Evolutionary conservation across 2,329 filamentous ascomycete species (phyloP), one percentile per base, ranked within the genome.

Genomic region (Fusarium sp.): DNA sequence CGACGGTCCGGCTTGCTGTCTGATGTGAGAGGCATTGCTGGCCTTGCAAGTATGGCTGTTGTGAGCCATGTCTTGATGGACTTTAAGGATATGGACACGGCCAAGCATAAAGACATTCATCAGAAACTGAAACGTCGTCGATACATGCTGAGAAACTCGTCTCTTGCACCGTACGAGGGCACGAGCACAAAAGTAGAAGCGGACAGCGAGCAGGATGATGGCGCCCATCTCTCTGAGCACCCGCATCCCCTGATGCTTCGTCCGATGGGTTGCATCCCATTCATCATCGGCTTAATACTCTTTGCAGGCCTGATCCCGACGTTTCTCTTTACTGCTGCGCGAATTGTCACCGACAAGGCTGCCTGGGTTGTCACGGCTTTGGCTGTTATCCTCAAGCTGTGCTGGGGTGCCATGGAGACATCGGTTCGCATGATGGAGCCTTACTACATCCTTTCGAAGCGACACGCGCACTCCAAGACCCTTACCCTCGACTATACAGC

Each of bases 11-110:
- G 89, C 1, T 78, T 92, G 14, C 73, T 86, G 4, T 84, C 84
- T 6, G 87, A 92, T 69, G 88, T 90, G 7, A 87, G 86, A 64
- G 89, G 89, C 6, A 90, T 92, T 47, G 88, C 89, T 2, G 89
- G 89, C 2, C 80, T 92, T 33, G 89, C 89, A 6, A 86, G 88
- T 52, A 91, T 92, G 88, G 89, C 89, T 9, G 89, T 90, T 3
- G 84, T 85, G 58, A 87, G 84, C 61, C 89, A 92, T 64, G 90
- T 92, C 70, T 76, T 92, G 61, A 87, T 86, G 74, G 89, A 92
- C 70, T 92, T 92, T 70, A 86, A 86, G 61, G 87, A 87, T 53
- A 84, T 90, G 75, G 89, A 92, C 70, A 84, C 85, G 1, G 88
- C 85, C 8, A 85, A 81, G 5, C 85, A 88, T 49, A 78, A 85